Base-by-base conservation (phyloP, 495 filamentous ascomycete species). In the Niebla homalea region DNA sequence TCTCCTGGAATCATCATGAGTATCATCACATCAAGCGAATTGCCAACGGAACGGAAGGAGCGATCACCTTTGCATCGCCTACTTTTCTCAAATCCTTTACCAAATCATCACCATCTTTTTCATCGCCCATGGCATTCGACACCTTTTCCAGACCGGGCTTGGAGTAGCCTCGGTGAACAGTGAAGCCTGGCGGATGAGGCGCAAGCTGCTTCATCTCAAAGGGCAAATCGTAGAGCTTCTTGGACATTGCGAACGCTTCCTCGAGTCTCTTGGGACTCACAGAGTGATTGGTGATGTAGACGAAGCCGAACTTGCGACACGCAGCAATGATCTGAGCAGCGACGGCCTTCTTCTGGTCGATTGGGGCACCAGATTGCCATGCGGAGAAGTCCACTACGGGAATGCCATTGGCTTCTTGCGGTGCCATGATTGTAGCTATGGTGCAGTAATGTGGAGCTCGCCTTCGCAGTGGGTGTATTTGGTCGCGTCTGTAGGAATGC, bases 121-220 rank as follows among this genome's bases (percentile, higher is more conserved):
- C 70, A 15, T 74, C 64, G 57, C 74, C 76, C 47, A 75, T 71
- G 12, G 70, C 67, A 53, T 83, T 77, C 4, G 72, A 73, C 6
- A 84, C 77, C 55, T 84, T 84, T 62, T 85, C 80, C 36, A 78
- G 61, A 5, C 79, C 78, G 0, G 76, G 73, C 65, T 74, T 76
- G 2, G 79, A 83, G 59, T 84, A 85, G 11, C 81, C 80, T 39
- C 81, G 70, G 57, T 84, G 80, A 19, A 70, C 62, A 5, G 60
- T 62, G 59, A 68, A 67, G 46, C 76, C 75, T 38, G 71, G 69
- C 4, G 81, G 81, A 62, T 83, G 80, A 16, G 78, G 79, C 15
- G 78, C 79, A 39, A 73, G 66, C 56, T 70, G 64, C 48, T 77
- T 78, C 16, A 66, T 65, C 6, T 68, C 65, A 25, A 59, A 54